A percentile compares a stretch with the other conserved stretches of the same genome.
Evolutionary conservation across 805 yeast genomes (phyloP).

Genomic region (Kodamaea lidongshanica): DNA sequence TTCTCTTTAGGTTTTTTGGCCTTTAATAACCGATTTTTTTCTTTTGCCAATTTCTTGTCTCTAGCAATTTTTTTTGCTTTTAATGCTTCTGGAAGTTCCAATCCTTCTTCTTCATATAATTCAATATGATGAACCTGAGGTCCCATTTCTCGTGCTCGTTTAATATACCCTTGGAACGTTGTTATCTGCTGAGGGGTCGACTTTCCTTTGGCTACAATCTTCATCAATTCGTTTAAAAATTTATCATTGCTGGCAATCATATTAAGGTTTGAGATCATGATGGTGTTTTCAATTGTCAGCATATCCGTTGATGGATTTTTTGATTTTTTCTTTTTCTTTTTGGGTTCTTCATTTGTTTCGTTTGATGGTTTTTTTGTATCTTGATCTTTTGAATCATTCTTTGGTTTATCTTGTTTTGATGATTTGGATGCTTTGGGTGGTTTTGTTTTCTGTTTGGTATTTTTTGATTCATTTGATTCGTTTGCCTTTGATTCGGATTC

Average conservation of each 20-base stretch:
- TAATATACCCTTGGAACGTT: conserved; percentile 75
- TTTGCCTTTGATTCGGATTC: conserved; percentile 2
- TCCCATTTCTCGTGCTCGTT: conserved; percentile 73
- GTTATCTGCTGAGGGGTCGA: conserved; percentile 68
- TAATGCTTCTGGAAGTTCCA: conserved; percentile 7
- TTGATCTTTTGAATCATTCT: background rate
- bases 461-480: conserved; percentile 1
- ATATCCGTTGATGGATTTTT: conserved; percentile 27
- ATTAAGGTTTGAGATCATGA: conserved; percentile 81
- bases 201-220: conserved; percentile 75
- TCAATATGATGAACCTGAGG: conserved; percentile 40
- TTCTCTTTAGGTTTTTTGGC: conserved; percentile 13
- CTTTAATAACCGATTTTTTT: conserved; percentile 7
- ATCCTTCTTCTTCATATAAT: conserved; percentile 15
- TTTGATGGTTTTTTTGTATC: conserved; percentile 4
- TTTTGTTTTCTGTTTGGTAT: background rate
- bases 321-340: background rate
- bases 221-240: conserved; percentile 66
- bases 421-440: conserved; percentile 1
- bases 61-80: conserved; percentile 5
- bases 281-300: conserved; percentile 60
- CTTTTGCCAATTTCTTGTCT: conserved; percentile 14
- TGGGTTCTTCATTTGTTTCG: conserved; percentile 3
- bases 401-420: conserved; percentile 1
- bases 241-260: conserved; percentile 72